phyloP scores from a whole-genome alignment of 129 eudicot genomes.

The Saposhnikovia divaricata region DNA sequence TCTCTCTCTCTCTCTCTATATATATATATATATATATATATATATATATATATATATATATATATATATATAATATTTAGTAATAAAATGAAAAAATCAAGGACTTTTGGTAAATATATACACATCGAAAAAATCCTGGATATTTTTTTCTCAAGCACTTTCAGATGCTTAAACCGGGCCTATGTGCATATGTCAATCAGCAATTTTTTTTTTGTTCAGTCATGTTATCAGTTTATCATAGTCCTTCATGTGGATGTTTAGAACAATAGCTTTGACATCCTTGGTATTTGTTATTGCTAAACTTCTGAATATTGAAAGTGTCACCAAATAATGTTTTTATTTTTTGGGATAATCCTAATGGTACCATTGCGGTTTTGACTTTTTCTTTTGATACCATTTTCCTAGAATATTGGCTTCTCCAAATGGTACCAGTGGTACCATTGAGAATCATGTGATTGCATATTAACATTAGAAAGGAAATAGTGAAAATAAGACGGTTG shows the following conservation, averaged over 20 bases:
- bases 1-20: too few relatives aligned
- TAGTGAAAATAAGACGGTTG: too few relatives aligned
- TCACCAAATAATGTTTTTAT: not conserved
- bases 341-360: too few relatives aligned
- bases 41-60: too few relatives aligned
- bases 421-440: too few relatives aligned
- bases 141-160: not conserved
- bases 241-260: not conserved
- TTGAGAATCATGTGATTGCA: too few relatives aligned
- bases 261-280: not conserved
- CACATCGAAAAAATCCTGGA: not conserved
- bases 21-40: too few relatives aligned
- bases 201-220: not conserved
- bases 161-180: not conserved
- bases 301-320: not conserved
- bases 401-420: too few relatives aligned
- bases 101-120: not conserved
- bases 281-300: not conserved
- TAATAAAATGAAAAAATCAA: not conserved
- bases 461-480: too few relatives aligned
- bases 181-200: not conserved
- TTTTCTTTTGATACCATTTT: too few relatives aligned
- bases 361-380: too few relatives aligned
- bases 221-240: not conserved
- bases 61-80: too few relatives aligned